Evolutionary conservation across 176 grass and related monocot species (phyloP).

Genomic region (Cenchrus purpureus): DNA sequence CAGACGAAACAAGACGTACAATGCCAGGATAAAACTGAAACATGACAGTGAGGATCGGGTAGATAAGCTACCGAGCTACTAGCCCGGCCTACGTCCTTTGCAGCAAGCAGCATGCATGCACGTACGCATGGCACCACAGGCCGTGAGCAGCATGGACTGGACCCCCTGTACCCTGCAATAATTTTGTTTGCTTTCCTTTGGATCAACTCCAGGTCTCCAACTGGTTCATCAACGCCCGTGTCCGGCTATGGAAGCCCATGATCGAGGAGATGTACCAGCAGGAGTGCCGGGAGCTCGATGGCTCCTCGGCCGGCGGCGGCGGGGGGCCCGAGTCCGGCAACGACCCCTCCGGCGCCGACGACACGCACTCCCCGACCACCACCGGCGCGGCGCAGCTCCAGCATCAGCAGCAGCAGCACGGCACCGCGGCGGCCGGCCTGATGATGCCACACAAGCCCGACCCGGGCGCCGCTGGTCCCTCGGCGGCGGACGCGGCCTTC

Average conservation of each 20-base stretch:
- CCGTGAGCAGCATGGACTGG: slow-evolving; percentile 14
- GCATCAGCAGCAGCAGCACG: slow-evolving; percentile 46
- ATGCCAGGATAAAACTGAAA: slow-evolving; percentile 34
- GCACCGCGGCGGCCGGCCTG: slow-evolving; percentile 28
- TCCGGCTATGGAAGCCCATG: slow-evolving; percentile 99
- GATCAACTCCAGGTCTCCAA: slow-evolving; percentile 83
- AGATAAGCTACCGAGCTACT: neutral
- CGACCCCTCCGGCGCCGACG: slow-evolving; percentile 46
- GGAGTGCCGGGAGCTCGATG: slow-evolving; percentile 71
- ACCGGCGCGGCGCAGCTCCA: slow-evolving; percentile 36
- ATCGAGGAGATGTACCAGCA: slow-evolving; percentile 99
- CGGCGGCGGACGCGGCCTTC: slow-evolving; percentile 44
- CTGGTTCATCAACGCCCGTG: slow-evolving; percentile 99
- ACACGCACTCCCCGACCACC: slow-evolving; percentile 52
- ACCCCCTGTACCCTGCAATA: slow-evolving; percentile 50
- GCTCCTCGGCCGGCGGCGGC: slow-evolving; percentile 49
- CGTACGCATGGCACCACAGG: slow-evolving; percentile 45
- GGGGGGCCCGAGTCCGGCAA: slow-evolving; percentile 47
- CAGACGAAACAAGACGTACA: slow-evolving; percentile 27
- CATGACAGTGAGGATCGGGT: slow-evolving; percentile 25
- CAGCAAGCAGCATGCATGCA: slow-evolving; percentile 11
- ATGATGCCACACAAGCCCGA: slow-evolving; percentile 62
- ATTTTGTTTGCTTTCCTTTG: slow-evolving; percentile 49
- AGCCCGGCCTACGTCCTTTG: slow-evolving; percentile 8
- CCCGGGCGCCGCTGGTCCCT: slow-evolving; percentile 44